phyloP scores from a whole-genome alignment of 2,329 filamentous ascomycete genomes.

The Ilyonectria robusta region DNA sequence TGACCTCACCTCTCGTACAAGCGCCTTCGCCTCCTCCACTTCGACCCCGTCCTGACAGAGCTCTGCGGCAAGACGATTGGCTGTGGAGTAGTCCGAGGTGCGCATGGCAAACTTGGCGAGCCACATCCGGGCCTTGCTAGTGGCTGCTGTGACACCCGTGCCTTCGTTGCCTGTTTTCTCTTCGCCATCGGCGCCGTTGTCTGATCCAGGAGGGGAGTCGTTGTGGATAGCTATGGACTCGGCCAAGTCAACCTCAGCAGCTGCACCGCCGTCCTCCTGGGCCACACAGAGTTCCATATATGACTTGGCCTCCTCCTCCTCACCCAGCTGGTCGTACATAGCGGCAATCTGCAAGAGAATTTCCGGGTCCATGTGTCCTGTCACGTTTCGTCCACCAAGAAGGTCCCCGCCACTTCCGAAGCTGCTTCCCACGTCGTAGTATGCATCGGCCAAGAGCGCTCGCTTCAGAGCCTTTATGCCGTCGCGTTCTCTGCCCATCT shows the following conservation, averaged over 20 bases:
- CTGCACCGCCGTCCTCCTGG: constrained; percentile 83
- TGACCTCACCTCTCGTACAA: constrained; percentile 88
- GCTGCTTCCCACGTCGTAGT: constrained; percentile 78
- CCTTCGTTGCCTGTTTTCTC: constrained; percentile 63
- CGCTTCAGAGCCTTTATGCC: constrained; percentile 96
- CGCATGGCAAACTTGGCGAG: constrained; percentile 86
- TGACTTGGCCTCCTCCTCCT: constrained; percentile 84
- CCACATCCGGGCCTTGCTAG: constrained; percentile 94
- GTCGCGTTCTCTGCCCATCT: constrained; percentile 88
- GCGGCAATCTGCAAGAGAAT: constrained; percentile 90
- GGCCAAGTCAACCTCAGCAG: constrained; percentile 57
- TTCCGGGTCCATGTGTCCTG: constrained; percentile 85
- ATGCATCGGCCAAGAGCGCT: constrained; percentile 88
- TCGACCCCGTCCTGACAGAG: constrained; percentile 96
- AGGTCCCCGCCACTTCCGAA: constrained; percentile 63
- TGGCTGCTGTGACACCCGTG: constrained; percentile 90
- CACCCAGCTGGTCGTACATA: constrained; percentile 86
- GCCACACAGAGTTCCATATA: constrained; percentile 98
- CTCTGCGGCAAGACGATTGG: constrained; percentile 87
- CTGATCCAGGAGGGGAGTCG: constrained; percentile 62
- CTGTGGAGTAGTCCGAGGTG: constrained; percentile 80
- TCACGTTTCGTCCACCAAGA: constrained; percentile 64
- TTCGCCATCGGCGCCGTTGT: constrained; percentile 54
- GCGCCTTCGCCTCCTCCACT: constrained; percentile 95
- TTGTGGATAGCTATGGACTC: constrained; percentile 70